Base-by-base conservation (phyloP, 1,284 basidiomycete species). In the Cutaneotrichosporon arboriforme region DNA sequence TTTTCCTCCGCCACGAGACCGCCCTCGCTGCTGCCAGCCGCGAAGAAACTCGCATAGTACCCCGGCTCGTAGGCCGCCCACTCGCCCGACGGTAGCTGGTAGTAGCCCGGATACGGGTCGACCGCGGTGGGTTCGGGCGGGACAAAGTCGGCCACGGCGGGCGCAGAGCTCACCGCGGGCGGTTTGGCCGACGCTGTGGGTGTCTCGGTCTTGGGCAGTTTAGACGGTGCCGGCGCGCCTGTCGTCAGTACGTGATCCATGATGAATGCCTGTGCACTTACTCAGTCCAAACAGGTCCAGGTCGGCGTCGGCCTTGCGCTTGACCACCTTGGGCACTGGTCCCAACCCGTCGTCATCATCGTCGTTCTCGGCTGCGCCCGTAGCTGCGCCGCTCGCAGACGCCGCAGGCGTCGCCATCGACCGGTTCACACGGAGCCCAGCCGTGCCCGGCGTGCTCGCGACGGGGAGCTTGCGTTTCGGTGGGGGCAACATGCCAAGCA, bases 21-120 rank as follows among this genome's bases (percentile, higher is more conserved):
- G 20, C 35, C 44, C 12, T 31, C 22, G 36, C n/a, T 18, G 33
- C 26, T 20, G 42, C 39, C 17, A 46, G 49, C 20, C 7, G 46
- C 38, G 57, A 73, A 80, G 74, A 87, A 88, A 31, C 78, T 81
- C 31, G 79, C 78, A 68, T 89, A 92, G 71, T 87, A 90, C n/a
- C 66, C 79, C 0, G 82, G 73, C 51, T 92, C 88, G 70, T 92
- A 81, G 0, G 85, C 83, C 21, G 82, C 84, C 85, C 89, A 92
- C 46, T 79, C 68, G 10, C 89, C 88, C 1, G 85, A 85, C 0
- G 88, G 88, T 22, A 87, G 80, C 58, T 85, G 83, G 70, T 93
- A 92, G 75, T 91, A 93, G 2, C 90, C 90, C 2, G 90, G 90
- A 70, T 91, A 90, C 17, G 82, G 81, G 67, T 92, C 90, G 18